These are phyloP conservation scores for Castanea crenata DNA, from an alignment of 306 rosid species.

Conservation along the genomic window DNA sequence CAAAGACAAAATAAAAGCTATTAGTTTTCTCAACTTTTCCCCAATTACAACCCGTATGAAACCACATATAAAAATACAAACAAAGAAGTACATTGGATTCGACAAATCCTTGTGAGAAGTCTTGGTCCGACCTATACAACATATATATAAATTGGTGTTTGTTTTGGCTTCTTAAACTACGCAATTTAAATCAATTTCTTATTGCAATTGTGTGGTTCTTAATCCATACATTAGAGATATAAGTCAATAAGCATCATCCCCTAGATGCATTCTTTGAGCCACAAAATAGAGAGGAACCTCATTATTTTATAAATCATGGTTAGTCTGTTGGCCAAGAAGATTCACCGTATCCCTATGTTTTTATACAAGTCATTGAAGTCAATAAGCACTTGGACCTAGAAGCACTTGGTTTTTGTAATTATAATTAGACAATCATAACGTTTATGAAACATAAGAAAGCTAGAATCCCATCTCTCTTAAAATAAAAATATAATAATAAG, in stretches of 20 bases:
- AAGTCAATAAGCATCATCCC: constrained; percentile 42
- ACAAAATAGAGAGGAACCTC: constrained; percentile 38
- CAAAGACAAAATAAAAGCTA: background rate
- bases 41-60: constrained; percentile 15
- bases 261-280: constrained; percentile 63
- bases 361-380: constrained; percentile 34
- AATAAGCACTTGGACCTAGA: constrained; percentile 39
- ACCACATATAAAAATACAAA: constrained; percentile 31
- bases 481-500: background rate
- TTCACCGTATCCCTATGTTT: constrained; percentile 35
- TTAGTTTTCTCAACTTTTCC: constrained; percentile 15
- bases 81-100: constrained; percentile 41
- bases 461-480: background rate
- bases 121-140: constrained; percentile 8
- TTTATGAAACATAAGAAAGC: constrained; percentile 20
- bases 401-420: constrained; percentile 23
- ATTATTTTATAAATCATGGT: background rate
- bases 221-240: background rate
- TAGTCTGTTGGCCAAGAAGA: constrained; percentile 18
- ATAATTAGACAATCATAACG: constrained; percentile 45
- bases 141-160: constrained; percentile 8
- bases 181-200: background rate
- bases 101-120: constrained; percentile 37
- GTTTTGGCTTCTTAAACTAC: constrained; percentile 29
- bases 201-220: constrained; percentile 18